A percentile compares a stretch with the other conserved stretches of the same genome.
Evolutionary conservation across 495 filamentous ascomycete genomes (phyloP).

Genomic region (Bombardia bombarda): DNA sequence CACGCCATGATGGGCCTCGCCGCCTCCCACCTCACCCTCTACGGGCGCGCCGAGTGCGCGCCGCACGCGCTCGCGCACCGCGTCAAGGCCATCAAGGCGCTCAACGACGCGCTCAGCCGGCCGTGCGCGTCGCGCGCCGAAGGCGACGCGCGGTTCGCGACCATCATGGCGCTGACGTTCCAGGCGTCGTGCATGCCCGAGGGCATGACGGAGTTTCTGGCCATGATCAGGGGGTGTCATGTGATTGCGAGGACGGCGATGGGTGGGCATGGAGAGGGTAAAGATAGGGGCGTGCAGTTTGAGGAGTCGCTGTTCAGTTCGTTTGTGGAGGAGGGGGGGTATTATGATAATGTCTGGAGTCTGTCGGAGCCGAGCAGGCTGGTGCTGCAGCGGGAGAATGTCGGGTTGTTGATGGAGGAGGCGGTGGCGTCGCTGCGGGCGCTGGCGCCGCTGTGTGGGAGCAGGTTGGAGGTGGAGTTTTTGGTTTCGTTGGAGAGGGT

Average conservation of each 20-base stretch:
- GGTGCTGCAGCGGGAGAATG: too few relatives aligned
- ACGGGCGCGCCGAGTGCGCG: slow-evolving; percentile 15
- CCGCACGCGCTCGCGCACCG: slow-evolving; percentile 35
- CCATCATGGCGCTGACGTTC: slow-evolving; percentile 44
- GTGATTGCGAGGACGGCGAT: slow-evolving; percentile 33
- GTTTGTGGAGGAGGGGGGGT: too few relatives aligned
- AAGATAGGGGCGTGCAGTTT: too few relatives aligned
- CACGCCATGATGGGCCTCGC: slow-evolving; percentile 45
- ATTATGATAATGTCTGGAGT: too few relatives aligned
- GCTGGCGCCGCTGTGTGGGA: slow-evolving; percentile 19
- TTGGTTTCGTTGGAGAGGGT: slow-evolving; percentile 19
- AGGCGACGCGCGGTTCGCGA: slow-evolving; percentile 40
- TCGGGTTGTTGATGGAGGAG: slow-evolving; percentile 21
- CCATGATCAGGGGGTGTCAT: slow-evolving; percentile 46
- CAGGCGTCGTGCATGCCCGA: slow-evolving; percentile 47
- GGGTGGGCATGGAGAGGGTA: too few relatives aligned
- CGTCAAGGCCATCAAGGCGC: slow-evolving; percentile 38
- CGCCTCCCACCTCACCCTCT: slow-evolving; percentile 36
- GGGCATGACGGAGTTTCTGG: slow-evolving; percentile 46
- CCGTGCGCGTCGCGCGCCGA: slow-evolving; percentile 25
- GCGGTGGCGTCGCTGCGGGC: slow-evolving; percentile 19
- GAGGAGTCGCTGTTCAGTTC: slow-evolving; percentile 36
- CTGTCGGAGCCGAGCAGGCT: too few relatives aligned
- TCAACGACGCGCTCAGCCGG: slow-evolving; percentile 32
- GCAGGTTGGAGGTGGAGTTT: slow-evolving; percentile 15